Evolutionary conservation across 23 red algal genomes (phyloP), one percentile per base, ranked within the genome.

Genomic region (Gracilaria vermiculophylla): DNA sequence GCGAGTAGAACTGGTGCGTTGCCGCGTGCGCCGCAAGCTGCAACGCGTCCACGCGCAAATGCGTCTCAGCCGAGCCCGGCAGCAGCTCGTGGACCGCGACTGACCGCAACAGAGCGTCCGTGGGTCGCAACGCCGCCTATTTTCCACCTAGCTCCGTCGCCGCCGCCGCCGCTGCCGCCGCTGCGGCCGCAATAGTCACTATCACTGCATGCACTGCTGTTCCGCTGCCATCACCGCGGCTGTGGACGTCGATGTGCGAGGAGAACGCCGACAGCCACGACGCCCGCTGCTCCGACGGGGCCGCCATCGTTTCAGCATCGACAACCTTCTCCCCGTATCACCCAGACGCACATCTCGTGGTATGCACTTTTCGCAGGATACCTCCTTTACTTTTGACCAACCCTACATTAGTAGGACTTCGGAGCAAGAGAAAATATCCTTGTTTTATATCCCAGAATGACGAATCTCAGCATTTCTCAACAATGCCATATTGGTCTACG

Each of bases 201-300:
- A 19, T 0, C 34, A 6, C 34, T n/a, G n/a, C n/a, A n/a, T n/a
- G n/a, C n/a, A n/a, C n/a, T n/a, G n/a, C n/a, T n/a, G n/a, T n/a
- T n/a, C n/a, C n/a, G n/a, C n/a, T n/a, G n/a, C n/a, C n/a, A n/a
- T n/a, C n/a, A n/a, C n/a, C n/a, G n/a, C n/a, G n/a, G n/a, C n/a
- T n/a, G n/a, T n/a, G n/a, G n/a, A n/a, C n/a, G n/a, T n/a, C n/a
- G n/a, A n/a, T n/a, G 34, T 17, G 64, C 64, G 64, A 10, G 37
- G 35, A 69, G 64, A 39, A 69, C 64, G 64, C 64, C 4, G 64
- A 69, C 3, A 69, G 64, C 2, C 64, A 34, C 64, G 64, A 69
- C 35, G 32, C 37, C 32, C 64, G 64, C 5, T 34, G 64, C 64
- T 41, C 34, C 4, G 64, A 69, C 32, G 34, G 37, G 32, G 64